Conservation (phyloP, 257 asterid species). For the Dorcoceras hygrometricum region DNA sequence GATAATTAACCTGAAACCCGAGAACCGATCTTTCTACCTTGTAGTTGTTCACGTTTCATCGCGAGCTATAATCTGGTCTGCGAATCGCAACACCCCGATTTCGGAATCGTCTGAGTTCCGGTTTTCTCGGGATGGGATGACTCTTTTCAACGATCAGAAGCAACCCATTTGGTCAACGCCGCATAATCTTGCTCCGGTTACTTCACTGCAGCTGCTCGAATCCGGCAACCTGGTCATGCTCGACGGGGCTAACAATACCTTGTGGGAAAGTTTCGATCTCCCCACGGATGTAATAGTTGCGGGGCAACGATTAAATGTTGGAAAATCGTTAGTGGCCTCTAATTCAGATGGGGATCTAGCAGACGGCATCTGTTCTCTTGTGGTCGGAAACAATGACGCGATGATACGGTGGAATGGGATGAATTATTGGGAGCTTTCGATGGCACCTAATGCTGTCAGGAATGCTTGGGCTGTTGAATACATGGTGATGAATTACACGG, state of each 20-base stretch:
- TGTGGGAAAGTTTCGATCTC: conserved; percentile 61
- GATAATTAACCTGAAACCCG: conserved; percentile 9
- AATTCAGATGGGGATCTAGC: conserved; percentile 34
- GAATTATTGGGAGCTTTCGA: conserved; percentile 60
- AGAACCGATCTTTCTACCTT: conserved; percentile 30
- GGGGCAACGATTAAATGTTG: conserved; percentile 48
- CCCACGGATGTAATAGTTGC: conserved; percentile 61
- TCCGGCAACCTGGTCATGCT: conserved; percentile 65
- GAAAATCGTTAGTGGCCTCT: conserved; percentile 41
- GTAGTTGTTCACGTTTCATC: conserved; percentile 32
- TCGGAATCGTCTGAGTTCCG: conserved; percentile 37
- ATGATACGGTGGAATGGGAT: conserved; percentile 52
- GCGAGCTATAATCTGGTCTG: conserved; percentile 36
- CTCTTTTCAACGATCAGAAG: conserved; percentile 32
- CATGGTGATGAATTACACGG: conserved; percentile 48
- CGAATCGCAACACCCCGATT: conserved; percentile 41
- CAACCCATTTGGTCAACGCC: conserved; percentile 61
- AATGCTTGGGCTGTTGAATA: conserved; percentile 37
- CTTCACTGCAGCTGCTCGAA: conserved; percentile 50
- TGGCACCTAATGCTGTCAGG: conserved; percentile 37
- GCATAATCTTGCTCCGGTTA: conserved; percentile 14
- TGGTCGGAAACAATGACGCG: conserved; percentile 44
- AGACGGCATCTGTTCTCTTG: conserved; percentile 45
- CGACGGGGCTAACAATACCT: conserved; percentile 24
- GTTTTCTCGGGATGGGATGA: conserved; percentile 30